These are phyloP conservation scores for Hordeum marinum DNA, from an alignment of 176 grass and related monocot genomes.

Conservation along the genomic window DNA sequence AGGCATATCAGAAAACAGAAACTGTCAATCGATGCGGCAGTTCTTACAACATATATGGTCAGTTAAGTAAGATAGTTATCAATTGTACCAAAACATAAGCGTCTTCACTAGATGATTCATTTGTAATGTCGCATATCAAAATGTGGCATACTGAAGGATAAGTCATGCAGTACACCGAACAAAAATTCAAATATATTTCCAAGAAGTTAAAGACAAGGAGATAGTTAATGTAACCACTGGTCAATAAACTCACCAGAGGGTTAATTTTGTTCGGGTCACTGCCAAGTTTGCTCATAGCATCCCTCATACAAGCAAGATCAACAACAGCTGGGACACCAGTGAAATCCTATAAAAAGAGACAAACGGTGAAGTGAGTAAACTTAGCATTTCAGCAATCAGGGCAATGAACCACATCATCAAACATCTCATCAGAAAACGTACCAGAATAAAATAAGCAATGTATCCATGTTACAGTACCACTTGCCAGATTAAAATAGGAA, in stretches of 20 bases:
- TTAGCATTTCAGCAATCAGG: neutral
- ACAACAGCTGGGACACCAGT: slow-evolving; percentile 95
- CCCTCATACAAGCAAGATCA: slow-evolving; percentile 96
- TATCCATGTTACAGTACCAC: slow-evolving; percentile 7
- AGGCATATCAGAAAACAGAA: neutral
- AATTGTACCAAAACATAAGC: neutral
- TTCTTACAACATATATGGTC: neutral
- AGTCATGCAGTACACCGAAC: neutral
- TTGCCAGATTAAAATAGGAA: slow-evolving; percentile 4
- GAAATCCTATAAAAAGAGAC: slow-evolving; percentile 61
- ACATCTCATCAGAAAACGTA: slow-evolving; percentile 2
- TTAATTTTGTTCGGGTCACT: slow-evolving; percentile 92
- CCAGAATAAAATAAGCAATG: slow-evolving; percentile 9
- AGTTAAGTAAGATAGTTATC: neutral
- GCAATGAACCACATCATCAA: neutral
- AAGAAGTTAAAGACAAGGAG: neutral
- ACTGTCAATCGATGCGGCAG: neutral
- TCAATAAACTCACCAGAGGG: slow-evolving; percentile 66
- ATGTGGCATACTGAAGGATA: neutral
- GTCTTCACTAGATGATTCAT: neutral
- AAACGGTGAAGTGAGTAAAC: slow-evolving; percentile 2
- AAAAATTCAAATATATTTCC: neutral
- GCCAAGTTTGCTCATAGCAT: slow-evolving; percentile 88
- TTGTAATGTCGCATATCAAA: neutral
- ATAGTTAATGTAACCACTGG: neutral